These are phyloP conservation scores for Reticulascus tulasneorum DNA, from an alignment of 2,329 filamentous ascomycete species.

Conservation along the genomic window DNA sequence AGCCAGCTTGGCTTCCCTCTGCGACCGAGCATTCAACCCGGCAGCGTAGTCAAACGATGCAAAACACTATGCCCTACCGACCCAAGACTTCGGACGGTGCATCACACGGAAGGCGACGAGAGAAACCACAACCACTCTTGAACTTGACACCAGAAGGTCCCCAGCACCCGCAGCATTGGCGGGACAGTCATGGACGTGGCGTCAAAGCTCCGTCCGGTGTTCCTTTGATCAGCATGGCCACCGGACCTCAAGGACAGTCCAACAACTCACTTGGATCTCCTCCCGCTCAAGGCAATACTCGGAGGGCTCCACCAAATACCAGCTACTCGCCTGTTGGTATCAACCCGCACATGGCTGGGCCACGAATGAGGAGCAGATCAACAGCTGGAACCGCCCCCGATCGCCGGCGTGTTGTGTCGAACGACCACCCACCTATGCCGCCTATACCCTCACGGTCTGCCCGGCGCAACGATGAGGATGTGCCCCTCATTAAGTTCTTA, in stretches of 20 bases:
- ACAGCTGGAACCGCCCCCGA: slow-evolving; percentile 7
- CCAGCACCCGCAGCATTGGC: slow-evolving; percentile 57
- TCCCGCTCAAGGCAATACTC: no score
- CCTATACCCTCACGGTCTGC: slow-evolving; percentile 11
- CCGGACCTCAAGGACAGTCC: no score
- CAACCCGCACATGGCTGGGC: no score
- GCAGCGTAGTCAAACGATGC: slow-evolving; percentile 4
- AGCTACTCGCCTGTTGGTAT: no score
- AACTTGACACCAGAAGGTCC: slow-evolving; percentile 63
- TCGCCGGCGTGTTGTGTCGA: slow-evolving; percentile 11
- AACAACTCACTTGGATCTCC: no score
- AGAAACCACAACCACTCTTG: slow-evolving; percentile 57
- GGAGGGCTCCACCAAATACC: no score
- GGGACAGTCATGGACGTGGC: slow-evolving; percentile 47
- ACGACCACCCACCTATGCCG: slow-evolving; percentile 14
- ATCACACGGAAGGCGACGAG: slow-evolving; percentile 19
- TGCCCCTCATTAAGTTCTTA: slow-evolving; percentile 15
- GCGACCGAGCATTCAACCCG: slow-evolving; percentile 31
- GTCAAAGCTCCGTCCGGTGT: slow-evolving; percentile 36
- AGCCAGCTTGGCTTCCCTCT: slow-evolving; percentile 32
- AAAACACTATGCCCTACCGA: slow-evolving; percentile 11
- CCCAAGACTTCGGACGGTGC: slow-evolving; percentile 13
- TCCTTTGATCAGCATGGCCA: slow-evolving; percentile 45
- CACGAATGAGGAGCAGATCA: slow-evolving; percentile 10
- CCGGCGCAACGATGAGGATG: slow-evolving; percentile 12